Conservation (phyloP, 192 early-diverging fungal genomes). For the Podila verticillata region DNA sequence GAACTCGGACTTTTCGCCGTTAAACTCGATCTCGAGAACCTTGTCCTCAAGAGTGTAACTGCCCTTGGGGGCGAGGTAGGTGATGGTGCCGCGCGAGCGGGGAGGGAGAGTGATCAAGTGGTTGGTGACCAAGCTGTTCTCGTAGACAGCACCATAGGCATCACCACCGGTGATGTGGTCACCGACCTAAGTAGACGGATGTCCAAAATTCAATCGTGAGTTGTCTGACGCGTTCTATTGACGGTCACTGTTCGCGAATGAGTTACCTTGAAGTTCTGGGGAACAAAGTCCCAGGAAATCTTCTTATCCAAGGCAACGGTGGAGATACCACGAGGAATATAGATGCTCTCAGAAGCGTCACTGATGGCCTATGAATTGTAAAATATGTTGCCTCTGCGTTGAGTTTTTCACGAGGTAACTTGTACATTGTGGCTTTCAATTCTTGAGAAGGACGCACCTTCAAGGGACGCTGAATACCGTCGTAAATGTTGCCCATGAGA, state of each 20-base stretch:
- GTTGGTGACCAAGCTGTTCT: constrained; percentile 92
- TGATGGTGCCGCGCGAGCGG: constrained; percentile 93
- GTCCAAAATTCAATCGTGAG: background rate
- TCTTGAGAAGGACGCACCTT: constrained; percentile 62
- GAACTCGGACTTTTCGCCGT: constrained; percentile 89
- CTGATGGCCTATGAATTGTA: constrained; percentile 78
- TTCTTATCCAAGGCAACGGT: constrained; percentile 96
- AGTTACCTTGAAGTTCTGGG: constrained; percentile 84
- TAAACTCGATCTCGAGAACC: constrained; percentile 97
- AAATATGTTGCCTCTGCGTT: background rate
- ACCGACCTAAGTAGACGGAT: constrained; percentile 67
- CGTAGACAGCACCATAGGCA: constrained; percentile 92
- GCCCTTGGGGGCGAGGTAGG: constrained; percentile 93
- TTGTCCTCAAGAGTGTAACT: constrained; percentile 91
- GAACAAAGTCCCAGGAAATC: constrained; percentile 95
- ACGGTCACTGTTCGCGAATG: background rate
- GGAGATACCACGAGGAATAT: constrained; percentile 98
- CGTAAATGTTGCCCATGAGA: constrained; percentile 96
- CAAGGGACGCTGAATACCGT: constrained; percentile 99
- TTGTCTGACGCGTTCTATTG: background rate
- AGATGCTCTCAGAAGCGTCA: constrained; percentile 93
- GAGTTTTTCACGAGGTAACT: background rate
- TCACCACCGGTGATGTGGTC: constrained; percentile 99
- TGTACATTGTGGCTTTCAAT: background rate
- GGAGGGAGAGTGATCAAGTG: constrained; percentile 97